Base-by-base conservation (phyloP, 768 basidiomycete genomes). In the Lactarius hatsudake region DNA sequence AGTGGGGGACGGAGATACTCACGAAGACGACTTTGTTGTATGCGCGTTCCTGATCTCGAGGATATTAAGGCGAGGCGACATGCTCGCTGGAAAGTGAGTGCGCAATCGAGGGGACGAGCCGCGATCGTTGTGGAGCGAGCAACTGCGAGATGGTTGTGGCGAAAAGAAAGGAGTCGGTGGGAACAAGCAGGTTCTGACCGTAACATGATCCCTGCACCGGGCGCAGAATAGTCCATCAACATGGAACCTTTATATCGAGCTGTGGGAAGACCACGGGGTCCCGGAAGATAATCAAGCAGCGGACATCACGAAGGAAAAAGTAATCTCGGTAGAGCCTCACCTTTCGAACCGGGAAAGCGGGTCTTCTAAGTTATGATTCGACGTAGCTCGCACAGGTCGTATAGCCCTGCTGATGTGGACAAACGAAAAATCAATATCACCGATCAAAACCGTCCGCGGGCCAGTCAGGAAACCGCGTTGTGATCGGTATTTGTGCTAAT, bases 371-470 rank as follows among this genome's bases (percentile, higher is more conserved):
- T 30, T 30, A 38, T 38, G 36, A 38, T 38, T 38, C 36, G 10
- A 38, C 36, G 28, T 23, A 43, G 32, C 32, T 30, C 6, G 23
- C 58, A 61, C 54, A 28, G 32, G 23, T 30, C 6, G 23, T 48
- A 61, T 42, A 28, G 60, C 65, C 65, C 53, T 34, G 36, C 20
- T 66, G 65, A 66, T 66, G 34, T n/a, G 30, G 5, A 38, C 36
- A 9, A 32, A 12, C 13, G 26, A 2, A 59, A 59, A 8, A 61
- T 66, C 60, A 66, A 43, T 10, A 55, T 65, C 64, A 61, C 12
- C 28, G 5, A 66, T 66, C 65, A 66, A 61, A 61, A 36, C 59
- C 20, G 12, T 56, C n/a, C 18, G 23, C 18, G 30, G n/a, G 51
- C 8, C 15, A 42, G 59, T 40, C 28, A 53, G 38, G 32, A 42